Evolutionary conservation across 768 basidiomycete genomes (phyloP), one percentile per base, ranked within the genome.

Genomic region (Sarcomyxa edulis): DNA sequence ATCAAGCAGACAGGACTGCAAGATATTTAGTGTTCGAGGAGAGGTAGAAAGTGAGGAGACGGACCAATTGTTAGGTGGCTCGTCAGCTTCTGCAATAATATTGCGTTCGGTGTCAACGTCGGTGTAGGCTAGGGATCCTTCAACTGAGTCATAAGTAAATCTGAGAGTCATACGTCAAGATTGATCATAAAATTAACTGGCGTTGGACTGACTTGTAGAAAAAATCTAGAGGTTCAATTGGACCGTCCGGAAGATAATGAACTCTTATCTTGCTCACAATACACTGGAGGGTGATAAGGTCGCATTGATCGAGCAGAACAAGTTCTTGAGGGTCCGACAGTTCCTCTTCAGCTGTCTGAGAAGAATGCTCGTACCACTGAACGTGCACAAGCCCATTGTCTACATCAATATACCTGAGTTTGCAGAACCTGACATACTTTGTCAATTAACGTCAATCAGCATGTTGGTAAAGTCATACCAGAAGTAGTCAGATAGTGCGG

Each of bases 351-450:
- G 75, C 53, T 0, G 78, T 82, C 39, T 73, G 69, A 0, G 74
- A 72, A 0, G 77, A 74, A 48, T 90, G 87, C 37, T 83, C 72
- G 20, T 84, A 74, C 85, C 85, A 91, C 23, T 78, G 84, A 7
- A 84, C 58, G 54, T 91, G 88, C 1, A 74, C 71, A 2, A 42
- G 56, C 37, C 67, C 57, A 4, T 59, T 42, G 11, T 65, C 56
- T 23, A 63, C 58, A 11, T 69, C 55, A 40, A 87, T 69, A 35
- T 66, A 72, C 0, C 79, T 52, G 18, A 90, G 78, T 48, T 66
- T 68, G 0, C 68, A 84, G 55, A 89, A 87, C 84, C 85, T 88
- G 47, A 11, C 31, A 10, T 29, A 41, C 2, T n/a, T n/a, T 12
- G 18, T 16, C 12, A 35, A n/a, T 29, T 20, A 34, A 29, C 24